Evolutionary conservation across 1,284 basidiomycete genomes (phyloP).

Genomic region (Puccinia polysora): DNA sequence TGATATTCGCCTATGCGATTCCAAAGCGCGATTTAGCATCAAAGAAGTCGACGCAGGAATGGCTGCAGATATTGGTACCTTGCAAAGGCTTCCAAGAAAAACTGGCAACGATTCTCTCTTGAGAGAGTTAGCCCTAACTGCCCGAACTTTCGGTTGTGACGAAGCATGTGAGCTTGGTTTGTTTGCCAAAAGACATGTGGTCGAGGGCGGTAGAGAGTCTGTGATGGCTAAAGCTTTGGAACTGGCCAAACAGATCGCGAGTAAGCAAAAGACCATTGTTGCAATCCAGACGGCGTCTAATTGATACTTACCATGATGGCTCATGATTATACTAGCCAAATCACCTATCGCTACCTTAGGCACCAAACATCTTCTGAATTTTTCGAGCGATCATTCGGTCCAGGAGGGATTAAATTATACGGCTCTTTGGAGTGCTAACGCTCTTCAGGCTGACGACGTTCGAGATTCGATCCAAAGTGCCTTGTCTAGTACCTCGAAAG

Average conservation of each 20-base stretch:
- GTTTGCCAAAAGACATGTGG: constrained; percentile 62
- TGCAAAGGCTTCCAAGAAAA: constrained; percentile 77
- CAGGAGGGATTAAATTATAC: constrained; percentile 74
- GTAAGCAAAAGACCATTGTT: not conserved
- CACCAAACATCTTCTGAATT: constrained; percentile 69
- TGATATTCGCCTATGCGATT: constrained; percentile 72
- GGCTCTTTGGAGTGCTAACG: constrained; percentile 65
- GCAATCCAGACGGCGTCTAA: not conserved
- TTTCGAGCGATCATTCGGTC: constrained; percentile 58
- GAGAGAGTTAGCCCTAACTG: constrained; percentile 74
- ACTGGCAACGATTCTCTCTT: constrained; percentile 73
- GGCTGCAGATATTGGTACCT: constrained; percentile 82
- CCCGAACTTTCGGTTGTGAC: constrained; percentile 64
- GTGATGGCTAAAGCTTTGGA: constrained; percentile 52
- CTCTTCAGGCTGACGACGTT: constrained; percentile 36
- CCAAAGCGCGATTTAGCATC: constrained; percentile 66
- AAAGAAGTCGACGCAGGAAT: constrained; percentile 87
- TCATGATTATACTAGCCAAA: constrained; percentile 59
- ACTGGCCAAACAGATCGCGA: constrained; percentile 44
- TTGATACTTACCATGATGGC: not conserved
- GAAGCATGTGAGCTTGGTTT: constrained; percentile 74
- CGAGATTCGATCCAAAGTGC: constrained; percentile 17
- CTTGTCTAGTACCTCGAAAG: not conserved
- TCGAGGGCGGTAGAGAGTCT: constrained; percentile 63
- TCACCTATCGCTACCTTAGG: constrained; percentile 74